phyloP scores from a whole-genome alignment of 331 rosid genomes.

The Rhamnella rubrinervis region DNA sequence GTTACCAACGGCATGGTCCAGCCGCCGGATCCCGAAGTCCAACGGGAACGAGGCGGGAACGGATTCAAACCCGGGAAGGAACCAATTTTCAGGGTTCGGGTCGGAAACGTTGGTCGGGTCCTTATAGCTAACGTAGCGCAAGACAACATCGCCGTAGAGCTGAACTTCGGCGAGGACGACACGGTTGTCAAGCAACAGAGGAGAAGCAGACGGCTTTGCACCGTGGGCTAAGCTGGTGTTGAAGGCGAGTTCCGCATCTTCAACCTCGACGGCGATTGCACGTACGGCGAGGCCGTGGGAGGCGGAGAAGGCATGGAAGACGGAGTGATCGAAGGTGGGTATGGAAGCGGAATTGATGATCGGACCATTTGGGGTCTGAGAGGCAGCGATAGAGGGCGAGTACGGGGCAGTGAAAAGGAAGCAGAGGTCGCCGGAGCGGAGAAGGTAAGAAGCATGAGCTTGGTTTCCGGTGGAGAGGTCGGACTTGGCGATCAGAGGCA shows the following conservation, averaged over 20 bases:
- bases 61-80: slow-evolving; percentile 72
- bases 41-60: slow-evolving; percentile 38
- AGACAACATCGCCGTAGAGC: slow-evolving; percentile 86
- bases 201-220: slow-evolving; percentile 44
- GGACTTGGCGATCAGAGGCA: slow-evolving; percentile 70
- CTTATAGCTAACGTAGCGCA: slow-evolving; percentile 70
- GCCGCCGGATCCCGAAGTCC: slow-evolving; percentile 69
- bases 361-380: slow-evolving; percentile 7
- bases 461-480: slow-evolving; percentile 86
- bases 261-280: slow-evolving; percentile 68
- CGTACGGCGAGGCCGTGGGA: slow-evolving; percentile 83
- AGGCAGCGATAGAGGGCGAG: slow-evolving; percentile 49
- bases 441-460: slow-evolving; percentile 75
- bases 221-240: slow-evolving; percentile 52
- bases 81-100: slow-evolving; percentile 40
- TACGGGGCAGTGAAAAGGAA: slow-evolving; percentile 90
- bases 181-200: slow-evolving; percentile 42
- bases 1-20: slow-evolving; percentile 92
- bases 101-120: background rate
- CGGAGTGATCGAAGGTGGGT: slow-evolving; percentile 46
- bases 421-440: slow-evolving; percentile 79
- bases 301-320: slow-evolving; percentile 52
- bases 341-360: slow-evolving; percentile 47
- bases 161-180: slow-evolving; percentile 53
- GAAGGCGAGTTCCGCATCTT: slow-evolving; percentile 65